Percentiles rank a stretch among this genome's conserved stretches.
phyloP scores from a whole-genome alignment of 2,329 filamentous ascomycete genomes.

The Penicillium sp. region DNA sequence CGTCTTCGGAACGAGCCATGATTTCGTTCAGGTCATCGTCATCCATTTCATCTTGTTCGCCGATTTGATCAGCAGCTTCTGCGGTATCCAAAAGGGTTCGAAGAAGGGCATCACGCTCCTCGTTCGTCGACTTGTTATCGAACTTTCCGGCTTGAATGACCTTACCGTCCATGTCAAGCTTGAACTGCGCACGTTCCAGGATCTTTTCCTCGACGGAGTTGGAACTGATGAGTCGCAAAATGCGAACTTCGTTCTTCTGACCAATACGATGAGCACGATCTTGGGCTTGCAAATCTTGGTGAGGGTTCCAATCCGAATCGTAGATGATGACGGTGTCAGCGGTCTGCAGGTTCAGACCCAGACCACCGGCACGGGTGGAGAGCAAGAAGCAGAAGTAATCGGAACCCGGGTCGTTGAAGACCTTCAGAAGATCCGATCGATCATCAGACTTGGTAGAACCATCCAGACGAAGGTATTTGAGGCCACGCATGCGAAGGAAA shows the following conservation, averaged over 20 bases:
- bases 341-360: conserved; percentile 94
- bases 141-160: conserved; percentile 99
- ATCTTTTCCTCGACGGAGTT: conserved; percentile 99
- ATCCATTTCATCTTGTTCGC: conserved; percentile 96
- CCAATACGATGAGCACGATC: conserved; percentile 99
- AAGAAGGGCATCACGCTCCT: conserved; percentile 95
- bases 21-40: conserved; percentile 96
- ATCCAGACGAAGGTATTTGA: conserved; percentile 88
- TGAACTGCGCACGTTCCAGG: conserved; percentile 91
- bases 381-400: conserved; percentile 97
- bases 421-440: conserved; percentile 81
- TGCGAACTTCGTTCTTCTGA: conserved; percentile 98
- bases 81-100: conserved; percentile 86
- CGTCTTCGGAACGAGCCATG: conserved; percentile 82
- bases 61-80: conserved; percentile 66
- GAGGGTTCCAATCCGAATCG: conserved; percentile 99
- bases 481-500: conserved; percentile 79
- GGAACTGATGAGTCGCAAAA: conserved; percentile 90
- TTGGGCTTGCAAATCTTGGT: conserved; percentile 97
- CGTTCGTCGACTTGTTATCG: conserved; percentile 98
- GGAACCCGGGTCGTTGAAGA: conserved; percentile 87
- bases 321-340: conserved; percentile 99
- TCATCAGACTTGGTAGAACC: conserved; percentile 98
- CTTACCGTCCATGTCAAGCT: conserved; percentile 99
- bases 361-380: conserved; percentile 97